Evolutionary conservation across 306 rosid genomes (phyloP).

Genomic region (Senna siamea): DNA sequence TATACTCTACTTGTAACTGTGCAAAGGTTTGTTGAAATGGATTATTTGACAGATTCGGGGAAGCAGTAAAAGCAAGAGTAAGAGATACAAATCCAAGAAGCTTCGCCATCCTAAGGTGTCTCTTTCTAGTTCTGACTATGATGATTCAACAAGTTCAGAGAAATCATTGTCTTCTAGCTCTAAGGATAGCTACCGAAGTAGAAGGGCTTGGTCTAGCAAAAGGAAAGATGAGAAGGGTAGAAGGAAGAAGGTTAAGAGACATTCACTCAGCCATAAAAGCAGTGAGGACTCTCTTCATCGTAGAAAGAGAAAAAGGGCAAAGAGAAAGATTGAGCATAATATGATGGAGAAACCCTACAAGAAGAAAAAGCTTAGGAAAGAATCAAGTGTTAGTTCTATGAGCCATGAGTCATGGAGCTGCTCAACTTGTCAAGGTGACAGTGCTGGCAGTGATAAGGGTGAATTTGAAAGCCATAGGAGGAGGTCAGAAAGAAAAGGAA

Average conservation of each 20-base stretch:
- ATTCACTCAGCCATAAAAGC: slow-evolving; percentile 50
- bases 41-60: slow-evolving; percentile 46
- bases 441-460: slow-evolving; percentile 45
- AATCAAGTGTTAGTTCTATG: slow-evolving; percentile 47
- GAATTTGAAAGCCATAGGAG: slow-evolving; percentile 48
- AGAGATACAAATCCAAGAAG: slow-evolving; percentile 70
- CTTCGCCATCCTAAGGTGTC: slow-evolving; percentile 54
- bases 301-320: slow-evolving; percentile 62
- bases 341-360: slow-evolving; percentile 45
- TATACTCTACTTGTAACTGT: not conserved
- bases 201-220: slow-evolving; percentile 53
- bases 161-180: slow-evolving; percentile 55
- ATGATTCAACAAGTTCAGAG: slow-evolving; percentile 53
- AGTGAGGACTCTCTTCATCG: slow-evolving; percentile 51
- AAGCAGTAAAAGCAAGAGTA: slow-evolving; percentile 55
- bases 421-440: slow-evolving; percentile 55
- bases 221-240: slow-evolving; percentile 53
- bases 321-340: slow-evolving; percentile 53
- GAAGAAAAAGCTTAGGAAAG: slow-evolving; percentile 68
- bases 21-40: slow-evolving; percentile 5
- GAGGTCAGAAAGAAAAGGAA: slow-evolving; percentile 54
- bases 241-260: slow-evolving; percentile 59
- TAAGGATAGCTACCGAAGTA: slow-evolving; percentile 55
- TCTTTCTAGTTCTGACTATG: slow-evolving; percentile 50
- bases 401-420: slow-evolving; percentile 54